Evolutionary conservation across 2,329 filamentous ascomycete genomes (phyloP).

Genomic region (Biscogniauxia mediterranea): DNA sequence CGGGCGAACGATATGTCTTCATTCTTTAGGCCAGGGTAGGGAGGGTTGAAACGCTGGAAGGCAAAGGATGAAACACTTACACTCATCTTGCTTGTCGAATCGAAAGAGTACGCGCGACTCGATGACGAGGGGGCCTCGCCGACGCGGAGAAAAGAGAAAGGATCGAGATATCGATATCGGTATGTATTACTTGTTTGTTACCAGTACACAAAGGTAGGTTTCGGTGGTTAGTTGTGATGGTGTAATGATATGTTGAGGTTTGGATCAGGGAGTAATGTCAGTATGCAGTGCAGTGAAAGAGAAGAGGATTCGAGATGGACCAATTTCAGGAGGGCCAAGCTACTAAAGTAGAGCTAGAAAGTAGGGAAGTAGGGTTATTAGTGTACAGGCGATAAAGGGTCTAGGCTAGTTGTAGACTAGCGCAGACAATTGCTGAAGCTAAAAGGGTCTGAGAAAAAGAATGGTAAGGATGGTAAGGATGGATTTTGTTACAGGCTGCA

Average conservation of each 20-base stretch:
- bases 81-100: constrained; percentile 42
- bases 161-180: too few species aligned
- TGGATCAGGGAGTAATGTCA: too few species aligned
- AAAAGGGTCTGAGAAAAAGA: constrained; percentile 15
- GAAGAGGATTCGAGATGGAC: background rate
- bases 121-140: background rate
- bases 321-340: background rate
- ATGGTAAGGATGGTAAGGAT: constrained; percentile 8
- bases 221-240: too few species aligned
- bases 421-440: constrained; percentile 16
- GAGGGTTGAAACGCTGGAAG: constrained; percentile 28
- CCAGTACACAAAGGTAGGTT: too few species aligned
- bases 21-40: constrained; percentile 9
- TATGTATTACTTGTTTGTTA: too few species aligned
- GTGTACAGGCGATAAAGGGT: background rate
- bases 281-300: background rate
- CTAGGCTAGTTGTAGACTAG: background rate
- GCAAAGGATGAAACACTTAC: constrained; percentile 42
- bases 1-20: background rate
- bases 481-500: constrained; percentile 9
- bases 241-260: too few species aligned
- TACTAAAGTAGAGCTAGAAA: background rate
- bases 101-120: background rate
- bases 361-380: background rate
- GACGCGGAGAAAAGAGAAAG: background rate